These are phyloP conservation scores for Cladosporium sp. DNA, from an alignment of 2,329 filamentous ascomycete species.

Conservation along the genomic window DNA sequence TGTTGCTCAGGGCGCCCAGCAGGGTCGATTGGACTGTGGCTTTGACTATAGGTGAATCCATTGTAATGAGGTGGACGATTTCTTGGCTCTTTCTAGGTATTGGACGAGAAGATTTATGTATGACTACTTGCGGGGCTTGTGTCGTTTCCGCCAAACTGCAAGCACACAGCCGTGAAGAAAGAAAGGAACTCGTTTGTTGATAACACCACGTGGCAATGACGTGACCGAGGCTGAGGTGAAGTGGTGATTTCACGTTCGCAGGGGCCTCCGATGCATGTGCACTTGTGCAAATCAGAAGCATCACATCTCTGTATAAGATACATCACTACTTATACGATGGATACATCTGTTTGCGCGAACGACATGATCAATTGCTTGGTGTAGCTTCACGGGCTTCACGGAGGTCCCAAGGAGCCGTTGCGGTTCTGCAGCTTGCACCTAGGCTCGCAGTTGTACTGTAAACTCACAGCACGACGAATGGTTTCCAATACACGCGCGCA, in stretches of 20 bases:
- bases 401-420: too few species aligned
- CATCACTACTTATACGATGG: not conserved
- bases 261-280: not conserved
- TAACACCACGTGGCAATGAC: not conserved
- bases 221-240: not conserved
- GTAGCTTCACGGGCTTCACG: too few species aligned
- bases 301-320: not conserved
- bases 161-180: not conserved
- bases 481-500: too few species aligned
- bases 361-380: not conserved
- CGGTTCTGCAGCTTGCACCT: too few species aligned
- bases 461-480: too few species aligned
- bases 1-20: conserved; percentile 67
- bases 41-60: conserved; percentile 55
- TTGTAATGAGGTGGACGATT: conserved; percentile 26
- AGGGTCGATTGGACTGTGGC: conserved; percentile 66
- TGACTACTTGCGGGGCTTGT: not conserved
- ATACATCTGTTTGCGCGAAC: not conserved
- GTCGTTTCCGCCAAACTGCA: not conserved
- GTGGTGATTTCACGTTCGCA: not conserved
- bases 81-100: not conserved
- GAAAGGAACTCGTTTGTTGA: not conserved
- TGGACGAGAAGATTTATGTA: not conserved
- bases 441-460: too few species aligned
- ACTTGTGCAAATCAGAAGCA: not conserved